These are phyloP conservation scores for Pogostemon cablin DNA, from an alignment of 257 asterid species.

Conservation along the genomic window DNA sequence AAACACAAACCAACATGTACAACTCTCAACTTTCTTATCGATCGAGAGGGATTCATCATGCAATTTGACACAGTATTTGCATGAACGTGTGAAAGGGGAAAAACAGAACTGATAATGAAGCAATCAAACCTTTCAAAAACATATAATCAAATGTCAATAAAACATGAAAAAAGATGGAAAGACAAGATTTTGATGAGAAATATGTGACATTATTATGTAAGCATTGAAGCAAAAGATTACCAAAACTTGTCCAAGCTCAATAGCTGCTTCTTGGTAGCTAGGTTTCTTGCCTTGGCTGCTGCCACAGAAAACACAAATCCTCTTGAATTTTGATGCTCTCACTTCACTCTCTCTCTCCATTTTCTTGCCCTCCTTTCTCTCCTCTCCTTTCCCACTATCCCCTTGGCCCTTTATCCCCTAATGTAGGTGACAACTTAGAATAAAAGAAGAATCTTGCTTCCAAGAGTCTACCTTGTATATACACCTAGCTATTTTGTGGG, in stretches of 20 bases:
- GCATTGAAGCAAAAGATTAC: constrained; percentile 38
- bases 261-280: constrained; percentile 90
- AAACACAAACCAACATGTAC: constrained; percentile 29
- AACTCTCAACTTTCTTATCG: constrained; percentile 35
- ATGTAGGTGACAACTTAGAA: constrained; percentile 34
- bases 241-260: constrained; percentile 79
- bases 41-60: constrained; percentile 27
- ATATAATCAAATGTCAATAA: background rate
- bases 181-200: constrained; percentile 20
- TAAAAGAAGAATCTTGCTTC: constrained; percentile 46
- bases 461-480: constrained; percentile 34
- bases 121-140: background rate
- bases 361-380: constrained; percentile 17
- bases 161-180: constrained; percentile 11
- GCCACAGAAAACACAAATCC: constrained; percentile 93
- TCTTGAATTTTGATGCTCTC: constrained; percentile 69
- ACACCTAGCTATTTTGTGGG: constrained; percentile 30
- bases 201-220: background rate
- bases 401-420: constrained; percentile 16
- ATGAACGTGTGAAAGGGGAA: constrained; percentile 24
- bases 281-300: constrained; percentile 90
- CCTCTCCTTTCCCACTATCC: constrained; percentile 5
- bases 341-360: constrained; percentile 70
- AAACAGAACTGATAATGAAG: background rate
- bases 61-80: constrained; percentile 29